Percentiles rank a stretch among this genome's conserved stretches.
Conservation (phyloP, 306 rosid species). For the Medicago lupulina region DNA sequence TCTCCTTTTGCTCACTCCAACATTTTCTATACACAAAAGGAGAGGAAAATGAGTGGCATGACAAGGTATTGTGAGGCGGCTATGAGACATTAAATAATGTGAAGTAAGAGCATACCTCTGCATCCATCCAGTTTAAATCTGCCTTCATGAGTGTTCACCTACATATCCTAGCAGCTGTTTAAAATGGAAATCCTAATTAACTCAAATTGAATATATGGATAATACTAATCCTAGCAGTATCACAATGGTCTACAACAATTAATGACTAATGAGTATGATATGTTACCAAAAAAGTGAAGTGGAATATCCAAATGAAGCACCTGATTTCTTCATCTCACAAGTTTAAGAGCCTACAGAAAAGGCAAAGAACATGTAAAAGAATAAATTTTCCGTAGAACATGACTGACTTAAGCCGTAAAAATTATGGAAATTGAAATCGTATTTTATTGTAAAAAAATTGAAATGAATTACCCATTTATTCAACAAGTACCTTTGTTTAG, state of each 20-base stretch:
- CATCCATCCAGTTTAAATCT: too few species aligned
- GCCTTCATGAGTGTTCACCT: too few species aligned
- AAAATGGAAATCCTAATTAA: neutral
- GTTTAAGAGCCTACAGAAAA: neutral
- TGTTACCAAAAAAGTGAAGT: neutral
- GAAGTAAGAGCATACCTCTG: neutral
- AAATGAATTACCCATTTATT: too few species aligned
- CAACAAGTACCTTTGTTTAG: too few species aligned
- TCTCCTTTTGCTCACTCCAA: too few species aligned
- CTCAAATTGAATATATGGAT: neutral
- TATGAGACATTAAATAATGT: neutral
- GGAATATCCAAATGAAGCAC: neutral
- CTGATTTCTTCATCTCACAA: neutral
- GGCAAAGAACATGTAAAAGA: neutral
- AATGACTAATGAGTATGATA: neutral
- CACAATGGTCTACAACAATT: neutral
- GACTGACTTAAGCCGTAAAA: neutral
- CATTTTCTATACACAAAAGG: too few species aligned
- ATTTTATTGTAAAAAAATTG: too few species aligned
- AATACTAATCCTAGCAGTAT: neutral
- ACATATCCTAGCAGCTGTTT: neutral
- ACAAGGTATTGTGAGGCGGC: too few species aligned
- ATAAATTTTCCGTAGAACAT: too few species aligned
- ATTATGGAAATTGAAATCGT: too few species aligned
- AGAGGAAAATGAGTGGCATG: too few species aligned